phyloP scores from a whole-genome alignment of 805 yeast species.

The Starmerella floricola region DNA sequence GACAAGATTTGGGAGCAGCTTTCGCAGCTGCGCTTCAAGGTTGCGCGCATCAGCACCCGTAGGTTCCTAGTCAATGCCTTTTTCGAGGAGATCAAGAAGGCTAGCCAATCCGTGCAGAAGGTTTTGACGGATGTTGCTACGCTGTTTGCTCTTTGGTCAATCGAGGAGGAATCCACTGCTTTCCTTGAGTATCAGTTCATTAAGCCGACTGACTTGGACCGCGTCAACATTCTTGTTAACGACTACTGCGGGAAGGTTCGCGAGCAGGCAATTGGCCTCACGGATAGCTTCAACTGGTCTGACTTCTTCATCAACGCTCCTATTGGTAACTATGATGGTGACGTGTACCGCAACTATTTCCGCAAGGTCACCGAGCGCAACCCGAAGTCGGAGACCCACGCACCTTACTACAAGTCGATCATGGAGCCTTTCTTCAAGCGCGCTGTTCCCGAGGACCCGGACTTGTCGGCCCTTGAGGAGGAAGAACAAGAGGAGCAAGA shows the following conservation, averaged over 20 bases:
- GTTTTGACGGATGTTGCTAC: slow-evolving; percentile 17
- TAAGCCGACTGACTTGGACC: slow-evolving; percentile 36
- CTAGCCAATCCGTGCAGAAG: slow-evolving; percentile 13
- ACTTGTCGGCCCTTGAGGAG: slow-evolving; percentile 17
- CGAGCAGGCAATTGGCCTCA: slow-evolving; percentile 57
- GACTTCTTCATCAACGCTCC: slow-evolving; percentile 71
- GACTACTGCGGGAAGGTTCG: slow-evolving; percentile 41
- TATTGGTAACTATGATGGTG: slow-evolving; percentile 67
- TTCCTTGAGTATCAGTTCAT: slow-evolving; percentile 54
- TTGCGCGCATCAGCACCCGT: slow-evolving; percentile 33
- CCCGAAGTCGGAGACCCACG: slow-evolving; percentile 35
- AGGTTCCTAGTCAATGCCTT: slow-evolving; percentile 30
- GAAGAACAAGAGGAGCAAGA: slow-evolving; percentile 10
- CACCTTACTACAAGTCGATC: slow-evolving; percentile 38
- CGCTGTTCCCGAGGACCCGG: slow-evolving; percentile 10
- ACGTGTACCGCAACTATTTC: slow-evolving; percentile 68
- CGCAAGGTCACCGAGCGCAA: slow-evolving; percentile 43
- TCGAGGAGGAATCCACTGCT: slow-evolving; percentile 58
- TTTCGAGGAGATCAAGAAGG: slow-evolving; percentile 13
- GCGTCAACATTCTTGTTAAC: slow-evolving; percentile 34
- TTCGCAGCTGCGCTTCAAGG: slow-evolving; percentile 33
- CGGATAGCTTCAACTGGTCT: slow-evolving; percentile 70
- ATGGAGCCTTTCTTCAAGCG: slow-evolving; percentile 27
- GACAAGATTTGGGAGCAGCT: slow-evolving; percentile 32
- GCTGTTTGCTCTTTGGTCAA: slow-evolving; percentile 45